These are phyloP conservation scores for Aspergillus phoenicis DNA, from an alignment of 2,329 filamentous ascomycete species.

Conservation along the genomic window DNA sequence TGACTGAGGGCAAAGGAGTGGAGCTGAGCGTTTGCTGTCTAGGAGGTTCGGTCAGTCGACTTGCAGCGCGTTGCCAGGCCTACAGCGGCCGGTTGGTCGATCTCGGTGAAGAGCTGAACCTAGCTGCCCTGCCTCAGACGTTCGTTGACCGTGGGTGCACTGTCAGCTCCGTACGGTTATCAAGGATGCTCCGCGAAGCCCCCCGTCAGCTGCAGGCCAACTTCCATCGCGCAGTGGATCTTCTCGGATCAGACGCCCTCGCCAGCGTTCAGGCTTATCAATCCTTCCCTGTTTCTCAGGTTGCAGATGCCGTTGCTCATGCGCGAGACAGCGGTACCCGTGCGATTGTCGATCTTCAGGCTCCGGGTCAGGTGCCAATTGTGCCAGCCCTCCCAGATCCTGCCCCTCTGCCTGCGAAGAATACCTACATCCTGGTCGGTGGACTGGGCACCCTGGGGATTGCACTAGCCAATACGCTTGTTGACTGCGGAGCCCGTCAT, in stretches of 20 bases:
- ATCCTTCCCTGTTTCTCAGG: not conserved
- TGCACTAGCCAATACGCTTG: slow-evolving; percentile 23
- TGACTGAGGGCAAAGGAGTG: not conserved
- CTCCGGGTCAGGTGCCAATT: not conserved
- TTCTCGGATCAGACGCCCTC: not conserved
- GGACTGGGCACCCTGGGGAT: slow-evolving; percentile 27
- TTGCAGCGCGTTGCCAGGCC: not conserved
- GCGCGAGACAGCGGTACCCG: not conserved
- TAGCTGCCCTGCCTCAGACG: not conserved
- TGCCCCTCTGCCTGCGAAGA: not conserved
- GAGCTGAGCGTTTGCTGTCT: not conserved
- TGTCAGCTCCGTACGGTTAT: not conserved
- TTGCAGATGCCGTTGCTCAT: not conserved
- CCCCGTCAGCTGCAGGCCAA: not conserved
- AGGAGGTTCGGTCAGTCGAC: not conserved
- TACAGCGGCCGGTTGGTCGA: not conserved
- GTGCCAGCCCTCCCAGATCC: not conserved
- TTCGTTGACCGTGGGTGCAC: not conserved
- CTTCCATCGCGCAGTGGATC: not conserved
- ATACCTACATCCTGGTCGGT: slow-evolving; percentile 26
- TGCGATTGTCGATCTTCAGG: not conserved
- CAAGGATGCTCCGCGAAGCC: not conserved
- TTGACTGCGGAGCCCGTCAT: slow-evolving; percentile 23
- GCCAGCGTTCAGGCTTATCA: not conserved
- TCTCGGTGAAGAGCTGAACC: not conserved